A percentile compares a stretch with the other conserved stretches of the same genome.
These are phyloP conservation scores for Colletotrichum scovillei DNA, from an alignment of 2,329 filamentous ascomycete species.

Conservation along the genomic window DNA sequence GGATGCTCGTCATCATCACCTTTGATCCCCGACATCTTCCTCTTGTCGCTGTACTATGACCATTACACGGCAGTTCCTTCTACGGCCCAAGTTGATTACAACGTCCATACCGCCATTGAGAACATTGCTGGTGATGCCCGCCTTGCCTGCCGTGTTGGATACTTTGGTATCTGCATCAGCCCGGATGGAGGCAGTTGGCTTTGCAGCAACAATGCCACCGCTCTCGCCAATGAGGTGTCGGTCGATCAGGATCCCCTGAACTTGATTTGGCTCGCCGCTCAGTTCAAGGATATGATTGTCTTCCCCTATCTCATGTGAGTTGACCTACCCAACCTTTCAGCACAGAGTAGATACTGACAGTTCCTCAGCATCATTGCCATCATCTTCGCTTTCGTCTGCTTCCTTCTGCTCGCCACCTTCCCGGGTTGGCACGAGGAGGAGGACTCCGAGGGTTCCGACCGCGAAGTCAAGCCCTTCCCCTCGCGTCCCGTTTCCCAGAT, in stretches of 20 bases:
- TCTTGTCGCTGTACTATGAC: conserved; percentile 98
- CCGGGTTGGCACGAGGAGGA: conserved; percentile 96
- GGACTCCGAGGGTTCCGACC: conserved; percentile 82
- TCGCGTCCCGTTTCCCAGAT: conserved; percentile 92
- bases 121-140: conserved; percentile 89
- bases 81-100: conserved; percentile 90
- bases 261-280: conserved; percentile 94
- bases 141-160: conserved; percentile 92
- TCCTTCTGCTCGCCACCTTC: conserved; percentile 95
- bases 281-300: conserved; percentile 98
- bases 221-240: conserved; percentile 87
- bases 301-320: conserved; percentile 95
- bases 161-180: conserved; percentile 97
- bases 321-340: background rate
- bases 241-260: conserved; percentile 97
- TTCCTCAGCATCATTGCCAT: conserved; percentile 87
- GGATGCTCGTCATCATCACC: conserved; percentile 98
- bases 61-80: conserved; percentile 84
- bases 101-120: conserved; percentile 83
- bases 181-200: conserved; percentile 91
- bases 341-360: conserved; percentile 31
- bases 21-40: conserved; percentile 93
- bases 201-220: conserved; percentile 97
- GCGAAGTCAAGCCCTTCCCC: conserved; percentile 94
- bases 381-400: conserved; percentile 95